These are phyloP conservation scores for Aspergillus pseudonomiae DNA, from an alignment of 2,329 filamentous ascomycete genomes.

Conservation along the genomic window DNA sequence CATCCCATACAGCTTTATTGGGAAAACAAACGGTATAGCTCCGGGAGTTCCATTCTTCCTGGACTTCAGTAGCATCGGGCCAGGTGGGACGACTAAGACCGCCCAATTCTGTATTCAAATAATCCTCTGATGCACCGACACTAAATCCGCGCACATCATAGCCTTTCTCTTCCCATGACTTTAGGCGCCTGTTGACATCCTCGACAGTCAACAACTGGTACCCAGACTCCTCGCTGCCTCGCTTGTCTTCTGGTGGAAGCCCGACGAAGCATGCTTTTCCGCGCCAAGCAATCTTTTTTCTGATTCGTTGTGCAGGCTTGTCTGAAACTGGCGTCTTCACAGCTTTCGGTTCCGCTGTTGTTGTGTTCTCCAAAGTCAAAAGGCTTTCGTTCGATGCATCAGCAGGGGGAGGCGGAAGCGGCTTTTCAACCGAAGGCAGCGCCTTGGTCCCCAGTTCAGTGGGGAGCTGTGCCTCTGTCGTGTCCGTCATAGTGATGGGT, in stretches of 20 bases:
- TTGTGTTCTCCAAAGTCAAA: constrained; percentile 12
- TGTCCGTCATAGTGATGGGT: constrained; percentile 38
- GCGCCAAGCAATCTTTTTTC: constrained; percentile 74
- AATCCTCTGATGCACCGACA: constrained; percentile 34
- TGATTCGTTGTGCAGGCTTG: constrained; percentile 43
- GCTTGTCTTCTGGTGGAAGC: constrained; percentile 68
- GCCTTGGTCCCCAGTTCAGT: constrained; percentile 24
- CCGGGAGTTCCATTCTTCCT: constrained; percentile 37
- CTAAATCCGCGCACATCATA: constrained; percentile 48
- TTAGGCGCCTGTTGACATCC: constrained; percentile 44
- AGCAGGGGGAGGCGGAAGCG: constrained; percentile 41
- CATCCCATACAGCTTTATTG: constrained; percentile 64
- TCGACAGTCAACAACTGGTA: constrained; percentile 41
- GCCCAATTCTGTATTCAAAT: constrained; percentile 33
- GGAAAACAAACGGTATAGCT: constrained; percentile 46
- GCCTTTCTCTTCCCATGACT: constrained; percentile 46
- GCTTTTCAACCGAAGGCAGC: constrained; percentile 41
- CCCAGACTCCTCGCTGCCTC: constrained; percentile 54
- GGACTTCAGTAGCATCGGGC: constrained; percentile 44
- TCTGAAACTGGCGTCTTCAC: constrained; percentile 20
- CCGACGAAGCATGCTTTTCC: constrained; percentile 74
- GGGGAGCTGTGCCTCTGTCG: constrained; percentile 26
- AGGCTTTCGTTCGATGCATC: constrained; percentile 20
- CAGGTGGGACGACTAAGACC: constrained; percentile 48
- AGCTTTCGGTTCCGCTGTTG: constrained; percentile 15